These are phyloP conservation scores for Vigna angularis DNA, from an alignment of 306 rosid genomes.

Conservation along the genomic window DNA sequence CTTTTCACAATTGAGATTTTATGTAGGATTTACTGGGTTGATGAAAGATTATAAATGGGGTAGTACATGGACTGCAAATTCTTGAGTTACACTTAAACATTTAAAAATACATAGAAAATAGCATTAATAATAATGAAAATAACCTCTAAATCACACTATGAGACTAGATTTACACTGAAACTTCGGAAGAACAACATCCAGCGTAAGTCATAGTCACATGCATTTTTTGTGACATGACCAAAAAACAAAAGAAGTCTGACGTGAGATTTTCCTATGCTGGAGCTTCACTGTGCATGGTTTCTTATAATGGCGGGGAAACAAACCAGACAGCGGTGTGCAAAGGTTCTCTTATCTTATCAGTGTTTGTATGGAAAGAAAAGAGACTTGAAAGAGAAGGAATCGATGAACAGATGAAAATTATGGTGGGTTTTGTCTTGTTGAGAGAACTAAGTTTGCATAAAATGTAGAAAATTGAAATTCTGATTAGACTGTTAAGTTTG, in stretches of 20 bases:
- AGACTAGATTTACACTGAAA: background rate
- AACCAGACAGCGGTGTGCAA: background rate
- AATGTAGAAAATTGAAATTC: background rate
- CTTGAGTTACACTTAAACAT: background rate
- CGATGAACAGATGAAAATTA: background rate
- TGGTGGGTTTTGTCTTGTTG: background rate
- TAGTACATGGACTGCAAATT: background rate
- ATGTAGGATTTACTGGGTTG: background rate
- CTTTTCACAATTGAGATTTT: background rate
- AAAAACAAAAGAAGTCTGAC: background rate
- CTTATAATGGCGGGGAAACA: background rate
- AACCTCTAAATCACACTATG: background rate
- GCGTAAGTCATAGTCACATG: background rate
- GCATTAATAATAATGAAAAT: background rate
- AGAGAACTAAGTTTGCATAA: background rate
- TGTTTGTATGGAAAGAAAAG: background rate
- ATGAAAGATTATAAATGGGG: background rate
- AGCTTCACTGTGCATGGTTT: background rate
- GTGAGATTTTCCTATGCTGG: background rate
- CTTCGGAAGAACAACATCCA: background rate
- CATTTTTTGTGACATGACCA: background rate
- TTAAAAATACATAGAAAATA: background rate
- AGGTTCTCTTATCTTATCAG: background rate
- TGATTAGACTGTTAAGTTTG: conserved; percentile 24
- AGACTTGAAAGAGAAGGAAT: background rate